Percentiles rank a stretch among this genome's conserved stretches.
Conservation (phyloP, 2,329 filamentous ascomycete genomes). For the Phialemoniopsis sp. region DNA sequence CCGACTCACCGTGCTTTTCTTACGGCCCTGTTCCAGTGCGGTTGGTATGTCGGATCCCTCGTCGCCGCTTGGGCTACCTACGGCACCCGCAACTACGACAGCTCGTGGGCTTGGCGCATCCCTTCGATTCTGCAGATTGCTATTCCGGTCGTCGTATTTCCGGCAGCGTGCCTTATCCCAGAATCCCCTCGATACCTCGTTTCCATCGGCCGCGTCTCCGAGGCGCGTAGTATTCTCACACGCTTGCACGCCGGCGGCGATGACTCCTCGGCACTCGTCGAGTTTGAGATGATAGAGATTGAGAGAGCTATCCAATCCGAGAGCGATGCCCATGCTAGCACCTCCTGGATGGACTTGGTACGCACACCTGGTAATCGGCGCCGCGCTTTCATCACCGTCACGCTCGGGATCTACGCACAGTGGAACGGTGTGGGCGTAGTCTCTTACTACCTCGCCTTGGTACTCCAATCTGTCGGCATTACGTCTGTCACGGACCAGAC, state of each 20-base stretch:
- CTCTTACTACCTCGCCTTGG: slow-evolving; percentile 4
- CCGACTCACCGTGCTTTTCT: slow-evolving; percentile 8
- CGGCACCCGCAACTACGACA: slow-evolving; percentile 10
- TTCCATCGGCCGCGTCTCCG: neutral
- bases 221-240: neutral
- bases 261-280: slow-evolving; percentile 4
- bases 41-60: slow-evolving; percentile 25
- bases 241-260: slow-evolving; percentile 10
- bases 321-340: neutral
- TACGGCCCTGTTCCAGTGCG: slow-evolving; percentile 7
- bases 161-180: neutral
- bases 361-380: slow-evolving; percentile 5
- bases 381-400: slow-evolving; percentile 5
- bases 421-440: slow-evolving; percentile 3
- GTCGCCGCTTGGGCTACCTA: slow-evolving; percentile 16
- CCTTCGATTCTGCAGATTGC: neutral
- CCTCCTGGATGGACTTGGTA: no score
- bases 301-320: slow-evolving; percentile 1
- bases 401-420: slow-evolving; percentile 4
- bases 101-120: neutral
- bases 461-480: slow-evolving; percentile 5
- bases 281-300: slow-evolving; percentile 7
- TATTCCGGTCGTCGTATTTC: neutral
- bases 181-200: neutral
- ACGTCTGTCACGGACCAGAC: slow-evolving; percentile 1